Conservation (phyloP, 2,329 filamentous ascomycete genomes). For the Ophiocordyceps australis region DNA sequence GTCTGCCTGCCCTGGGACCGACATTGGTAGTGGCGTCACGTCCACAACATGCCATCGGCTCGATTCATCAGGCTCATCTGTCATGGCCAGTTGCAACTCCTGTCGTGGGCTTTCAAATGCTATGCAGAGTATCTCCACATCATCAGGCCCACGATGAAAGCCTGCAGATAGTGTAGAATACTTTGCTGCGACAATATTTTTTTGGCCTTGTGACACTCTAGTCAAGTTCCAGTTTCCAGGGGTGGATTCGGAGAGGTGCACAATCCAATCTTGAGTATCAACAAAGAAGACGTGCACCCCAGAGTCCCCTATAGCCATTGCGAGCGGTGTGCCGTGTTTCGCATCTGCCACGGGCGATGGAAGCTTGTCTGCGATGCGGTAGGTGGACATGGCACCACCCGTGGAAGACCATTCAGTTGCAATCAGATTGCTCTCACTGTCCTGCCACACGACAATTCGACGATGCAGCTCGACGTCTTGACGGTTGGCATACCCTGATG, state of each 20-base stretch:
- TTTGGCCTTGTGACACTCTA: conserved; percentile 1
- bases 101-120: conserved; percentile 4
- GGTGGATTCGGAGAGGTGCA: conserved; percentile 3
- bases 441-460: conserved; percentile 7
- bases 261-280: conserved; percentile 3
- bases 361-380: conserved; percentile 3
- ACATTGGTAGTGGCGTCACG: conserved; percentile 2
- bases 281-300: conserved; percentile 8
- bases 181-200: conserved; percentile 1
- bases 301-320: conserved; percentile 4
- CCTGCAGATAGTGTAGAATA: conserved; percentile 5
- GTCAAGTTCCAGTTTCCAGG: conserved; percentile 4
- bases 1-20: conserved; percentile 4
- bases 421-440: conserved; percentile 5
- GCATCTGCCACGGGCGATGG: conserved; percentile 1
- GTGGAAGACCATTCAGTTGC: conserved; percentile 4
- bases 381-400: conserved; percentile 1
- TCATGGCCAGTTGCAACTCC: conserved; percentile 5
- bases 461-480: conserved; percentile 1
- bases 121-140: conserved; percentile 3
- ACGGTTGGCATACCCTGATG: conserved; percentile 2
- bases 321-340: conserved; percentile 6
- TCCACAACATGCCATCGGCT: conserved; percentile 3
- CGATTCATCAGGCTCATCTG: conserved; percentile 3
- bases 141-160: conserved; percentile 4